Base-by-base conservation (phyloP, 495 filamentous ascomycete species). In the Apodospora peruviana region DNA sequence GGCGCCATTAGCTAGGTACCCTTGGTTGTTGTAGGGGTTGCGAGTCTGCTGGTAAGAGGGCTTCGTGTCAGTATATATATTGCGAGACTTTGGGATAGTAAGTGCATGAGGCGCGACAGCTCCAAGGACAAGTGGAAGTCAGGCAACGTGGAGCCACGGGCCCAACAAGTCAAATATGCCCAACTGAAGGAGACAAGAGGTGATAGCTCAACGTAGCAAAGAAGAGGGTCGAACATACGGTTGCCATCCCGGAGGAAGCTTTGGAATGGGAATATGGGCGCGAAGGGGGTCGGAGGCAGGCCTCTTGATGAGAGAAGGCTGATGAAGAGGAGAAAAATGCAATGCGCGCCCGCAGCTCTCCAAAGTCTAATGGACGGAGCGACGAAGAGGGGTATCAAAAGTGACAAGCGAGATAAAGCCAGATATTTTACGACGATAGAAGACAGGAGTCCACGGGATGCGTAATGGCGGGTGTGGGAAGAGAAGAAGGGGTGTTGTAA, bases 1-100 rank as follows among this genome's bases (percentile, higher is more conserved):
- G 37, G 69, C 73, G 56, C 77, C 77, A 61, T 81, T 81, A 41
- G 75, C 70, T 55, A 81, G 62, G 49, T 76, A 81, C 63, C 70
- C 72, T 42, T 58, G 62, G 53, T 57, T 64, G 58, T 61, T 71
- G 62, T 67, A 76, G 20, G 66, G 50, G 44, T 62, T 58, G 41
- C 67, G 64, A 20, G 67, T 59, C 61, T 71, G 68, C 67, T 70
- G 62, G n/a, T n/a, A 18, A 18, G 34, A 29, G 51, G 19, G 18
- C 45, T 37, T 61, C 48, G 48, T 25, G 48, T 65, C 39, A 67
- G 59, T 35, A 47, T 65, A 37, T 25, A 12, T 52, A 19, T 56
- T 37, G 4, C 27, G 27, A 32, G 7, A 14, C 14, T 7, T 32
- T 14, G 27, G 27, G 27, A 32, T 7, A 32, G 7, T 7, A 32